These are phyloP conservation scores for Botrytis byssoidea DNA, from an alignment of 2,329 filamentous ascomycete species.

Conservation along the genomic window DNA sequence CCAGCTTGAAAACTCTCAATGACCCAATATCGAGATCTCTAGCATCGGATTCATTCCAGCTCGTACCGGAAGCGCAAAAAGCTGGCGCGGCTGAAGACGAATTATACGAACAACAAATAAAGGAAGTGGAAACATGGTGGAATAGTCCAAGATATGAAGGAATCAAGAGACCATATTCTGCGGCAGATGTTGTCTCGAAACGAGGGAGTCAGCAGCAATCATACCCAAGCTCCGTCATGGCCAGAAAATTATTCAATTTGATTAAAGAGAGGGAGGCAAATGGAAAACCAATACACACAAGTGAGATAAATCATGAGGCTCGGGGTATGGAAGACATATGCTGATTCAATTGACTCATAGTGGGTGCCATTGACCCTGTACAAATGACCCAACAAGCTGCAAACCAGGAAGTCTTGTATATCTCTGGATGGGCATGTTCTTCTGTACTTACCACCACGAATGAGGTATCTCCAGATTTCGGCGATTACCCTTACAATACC, in stretches of 20 bases:
- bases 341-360: conserved; percentile 45
- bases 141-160: conserved; percentile 76
- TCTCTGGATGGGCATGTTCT: conserved; percentile 97
- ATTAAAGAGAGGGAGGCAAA: conserved; percentile 73
- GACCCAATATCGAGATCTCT: conserved; percentile 35
- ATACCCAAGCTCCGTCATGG: conserved; percentile 93
- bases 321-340: not conserved
- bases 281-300: conserved; percentile 89
- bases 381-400: conserved; percentile 99
- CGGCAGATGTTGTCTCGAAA: conserved; percentile 90
- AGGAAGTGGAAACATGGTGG: conserved; percentile 91
- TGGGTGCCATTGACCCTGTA: conserved; percentile 97
- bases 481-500: conserved; percentile 98
- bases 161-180: conserved; percentile 88
- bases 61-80: conserved; percentile 76
- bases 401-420: conserved; percentile 92
- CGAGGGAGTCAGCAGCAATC: conserved; percentile 81
- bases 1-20: conserved; percentile 30
- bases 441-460: conserved; percentile 90
- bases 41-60: conserved; percentile 75
- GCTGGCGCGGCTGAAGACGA: conserved; percentile 78
- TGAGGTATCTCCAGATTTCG: conserved; percentile 96
- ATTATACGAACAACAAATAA: conserved; percentile 78
- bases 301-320: conserved; percentile 49
- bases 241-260: conserved; percentile 88